Evolutionary conservation across 371 early-diverging fungal genomes (phyloP).

Genomic region (Rhizopus sp.): DNA sequence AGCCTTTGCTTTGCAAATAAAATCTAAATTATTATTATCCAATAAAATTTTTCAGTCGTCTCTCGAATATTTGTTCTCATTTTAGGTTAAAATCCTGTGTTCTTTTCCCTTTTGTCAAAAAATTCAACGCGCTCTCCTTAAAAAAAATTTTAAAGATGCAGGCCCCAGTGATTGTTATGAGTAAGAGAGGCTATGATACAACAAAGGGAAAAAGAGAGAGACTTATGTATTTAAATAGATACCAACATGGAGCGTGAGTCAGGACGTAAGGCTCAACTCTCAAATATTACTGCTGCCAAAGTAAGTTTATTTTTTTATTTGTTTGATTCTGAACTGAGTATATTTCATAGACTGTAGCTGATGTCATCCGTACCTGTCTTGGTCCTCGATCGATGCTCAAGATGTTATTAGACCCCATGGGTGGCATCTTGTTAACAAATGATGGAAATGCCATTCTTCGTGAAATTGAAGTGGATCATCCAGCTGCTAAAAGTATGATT

Average conservation of each 20-base stretch:
- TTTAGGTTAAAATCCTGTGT: too few relatives aligned
- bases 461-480: conserved; percentile 99
- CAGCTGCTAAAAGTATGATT: conserved; percentile 99
- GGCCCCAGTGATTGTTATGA: conserved; percentile 10
- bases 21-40: too few relatives aligned
- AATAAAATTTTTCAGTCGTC: too few relatives aligned
- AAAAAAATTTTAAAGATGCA: conserved; percentile 2
- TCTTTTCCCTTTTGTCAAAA: too few relatives aligned
- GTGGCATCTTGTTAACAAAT: conserved; percentile 99
- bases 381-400: conserved; percentile 99
- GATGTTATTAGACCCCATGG: conserved; percentile 99
- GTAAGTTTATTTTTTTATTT: conserved; percentile 40
- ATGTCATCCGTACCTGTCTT: conserved; percentile 98
- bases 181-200: neutral
- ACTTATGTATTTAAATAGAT: conserved; percentile 49
- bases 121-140: too few relatives aligned
- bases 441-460: conserved; percentile 99
- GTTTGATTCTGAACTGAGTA: conserved; percentile 1
- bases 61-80: too few relatives aligned
- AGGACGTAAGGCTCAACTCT: conserved; percentile 95
- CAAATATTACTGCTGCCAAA: conserved; percentile 97
- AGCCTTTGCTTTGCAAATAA: too few relatives aligned
- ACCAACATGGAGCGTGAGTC: conserved; percentile 94
- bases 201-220: neutral
- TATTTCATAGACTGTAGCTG: conserved; percentile 84